Conservation (phyloP, 495 filamentous ascomycete genomes). For the Tuber calosporum region DNA sequence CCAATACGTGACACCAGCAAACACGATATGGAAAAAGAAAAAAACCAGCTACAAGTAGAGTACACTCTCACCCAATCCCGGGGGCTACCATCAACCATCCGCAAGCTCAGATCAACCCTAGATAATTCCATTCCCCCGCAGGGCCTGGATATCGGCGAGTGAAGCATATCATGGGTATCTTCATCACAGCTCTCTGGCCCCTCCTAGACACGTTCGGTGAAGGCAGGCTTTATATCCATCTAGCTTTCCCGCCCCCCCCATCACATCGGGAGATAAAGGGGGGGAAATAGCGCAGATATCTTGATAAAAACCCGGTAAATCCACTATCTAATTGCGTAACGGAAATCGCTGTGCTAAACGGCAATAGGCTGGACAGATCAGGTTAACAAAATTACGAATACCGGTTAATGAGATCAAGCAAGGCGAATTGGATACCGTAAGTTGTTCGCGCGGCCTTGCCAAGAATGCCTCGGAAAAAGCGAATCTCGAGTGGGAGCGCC, state of each 20-base stretch:
- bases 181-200: slow-evolving; percentile 13
- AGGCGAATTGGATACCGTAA: no score
- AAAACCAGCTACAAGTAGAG: no score
- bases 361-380: no score
- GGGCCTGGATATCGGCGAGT: slow-evolving; percentile 22
- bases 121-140: slow-evolving; percentile 16
- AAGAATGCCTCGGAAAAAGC: no score
- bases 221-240: slow-evolving; percentile 8
- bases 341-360: no score
- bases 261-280: not conserved
- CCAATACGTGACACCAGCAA: not conserved
- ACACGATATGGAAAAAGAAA: no score
- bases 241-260: not conserved
- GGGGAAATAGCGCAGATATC: not conserved
- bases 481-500: no score
- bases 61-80: not conserved
- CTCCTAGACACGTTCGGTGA: not conserved
- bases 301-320: no score
- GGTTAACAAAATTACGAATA: no score
- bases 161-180: slow-evolving; percentile 22
- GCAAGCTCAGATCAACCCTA: slow-evolving; percentile 18
- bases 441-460: no score
- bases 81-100: not conserved
- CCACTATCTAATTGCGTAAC: no score
- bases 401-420: no score